Evolutionary conservation across 1,139 yeast species (phyloP).

Genomic region (Insectozyma bohioensis): DNA sequence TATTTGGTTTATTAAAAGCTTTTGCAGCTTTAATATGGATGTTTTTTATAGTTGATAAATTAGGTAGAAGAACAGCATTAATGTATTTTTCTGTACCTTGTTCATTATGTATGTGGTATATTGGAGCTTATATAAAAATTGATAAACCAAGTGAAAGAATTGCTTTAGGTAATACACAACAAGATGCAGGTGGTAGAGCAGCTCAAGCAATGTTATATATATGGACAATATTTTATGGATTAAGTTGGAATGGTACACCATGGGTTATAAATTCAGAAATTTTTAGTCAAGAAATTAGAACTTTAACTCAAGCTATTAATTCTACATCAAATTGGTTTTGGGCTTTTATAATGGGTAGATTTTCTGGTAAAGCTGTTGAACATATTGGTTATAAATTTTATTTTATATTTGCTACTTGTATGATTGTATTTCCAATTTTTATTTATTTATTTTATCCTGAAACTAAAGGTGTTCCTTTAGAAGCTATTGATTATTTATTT

Average conservation of each 20-base stretch:
- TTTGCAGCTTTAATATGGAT: conserved; percentile 44
- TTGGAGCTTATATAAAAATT: conserved; percentile 48
- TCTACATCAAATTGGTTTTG: conserved; percentile 50
- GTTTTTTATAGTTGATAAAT: conserved; percentile 45
- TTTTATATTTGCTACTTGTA: conserved; percentile 41
- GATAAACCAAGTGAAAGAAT: conserved; percentile 34
- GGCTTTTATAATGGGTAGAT: conserved; percentile 50
- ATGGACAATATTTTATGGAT: conserved; percentile 45
- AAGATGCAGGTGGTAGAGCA: conserved; percentile 42
- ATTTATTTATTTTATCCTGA: conserved; percentile 44
- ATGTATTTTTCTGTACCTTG: too few relatives aligned
- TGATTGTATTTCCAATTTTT: conserved; percentile 33
- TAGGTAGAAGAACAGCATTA: too few relatives aligned
- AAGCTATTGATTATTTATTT: conserved; percentile 42
- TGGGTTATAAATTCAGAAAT: conserved; percentile 50
- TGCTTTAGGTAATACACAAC: conserved; percentile 19
- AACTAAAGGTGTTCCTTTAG: conserved; percentile 45
- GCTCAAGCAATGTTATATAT: conserved; percentile 47
- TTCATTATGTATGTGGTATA: conserved; percentile 49
- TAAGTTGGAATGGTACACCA: conserved; percentile 50
- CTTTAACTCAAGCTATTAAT: conserved; percentile 43
- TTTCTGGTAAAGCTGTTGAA: conserved; percentile 42
- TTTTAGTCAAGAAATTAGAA: conserved; percentile 42
- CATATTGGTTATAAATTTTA: conserved; percentile 45
- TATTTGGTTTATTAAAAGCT: conserved; percentile 54